Percentiles rank a stretch among this genome's conserved stretches.
Conservation (phyloP, 768 basidiomycete genomes). For the Boletus vinaceobasis region DNA sequence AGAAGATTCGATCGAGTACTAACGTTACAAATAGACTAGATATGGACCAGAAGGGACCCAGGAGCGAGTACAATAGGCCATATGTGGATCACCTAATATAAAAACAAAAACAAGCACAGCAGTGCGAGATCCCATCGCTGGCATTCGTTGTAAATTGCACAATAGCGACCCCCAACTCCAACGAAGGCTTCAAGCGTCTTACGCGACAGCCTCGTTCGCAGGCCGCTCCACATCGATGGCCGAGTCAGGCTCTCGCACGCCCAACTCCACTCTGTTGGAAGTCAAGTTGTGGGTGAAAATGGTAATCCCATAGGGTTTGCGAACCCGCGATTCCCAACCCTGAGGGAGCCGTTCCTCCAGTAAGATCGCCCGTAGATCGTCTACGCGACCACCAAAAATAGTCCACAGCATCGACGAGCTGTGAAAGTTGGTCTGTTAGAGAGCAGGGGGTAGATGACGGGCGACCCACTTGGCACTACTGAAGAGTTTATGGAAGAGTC, state of each 20-base stretch:
- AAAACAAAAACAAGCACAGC: too few species aligned
- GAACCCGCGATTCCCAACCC: conserved; percentile 64
- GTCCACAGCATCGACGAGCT: conserved; percentile 19
- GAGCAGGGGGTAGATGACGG: neutral
- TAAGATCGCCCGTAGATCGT: conserved; percentile 51
- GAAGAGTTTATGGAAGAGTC: conserved; percentile 54
- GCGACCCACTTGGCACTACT: conserved; percentile 60
- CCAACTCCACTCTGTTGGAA: neutral
- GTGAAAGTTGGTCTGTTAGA: neutral
- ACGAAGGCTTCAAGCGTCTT: too few species aligned
- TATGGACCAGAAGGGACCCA: too few species aligned
- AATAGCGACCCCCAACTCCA: too few species aligned
- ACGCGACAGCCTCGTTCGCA: neutral
- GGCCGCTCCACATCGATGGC: neutral
- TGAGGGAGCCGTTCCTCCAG: conserved; percentile 65
- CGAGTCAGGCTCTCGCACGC: conserved; percentile 16
- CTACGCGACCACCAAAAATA: conserved; percentile 60
- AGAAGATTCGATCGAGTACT: too few species aligned
- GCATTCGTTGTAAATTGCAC: too few species aligned
- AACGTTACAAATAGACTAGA: too few species aligned
- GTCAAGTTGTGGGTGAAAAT: conserved; percentile 48
- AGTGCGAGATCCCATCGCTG: too few species aligned
- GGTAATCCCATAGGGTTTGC: conserved; percentile 54
- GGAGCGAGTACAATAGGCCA: too few species aligned
- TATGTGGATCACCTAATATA: too few species aligned